Percentiles rank a stretch among this genome's conserved stretches.
These are phyloP conservation scores for Fusarium compactum DNA, from an alignment of 2,329 filamentous ascomycete genomes.

Conservation along the genomic window DNA sequence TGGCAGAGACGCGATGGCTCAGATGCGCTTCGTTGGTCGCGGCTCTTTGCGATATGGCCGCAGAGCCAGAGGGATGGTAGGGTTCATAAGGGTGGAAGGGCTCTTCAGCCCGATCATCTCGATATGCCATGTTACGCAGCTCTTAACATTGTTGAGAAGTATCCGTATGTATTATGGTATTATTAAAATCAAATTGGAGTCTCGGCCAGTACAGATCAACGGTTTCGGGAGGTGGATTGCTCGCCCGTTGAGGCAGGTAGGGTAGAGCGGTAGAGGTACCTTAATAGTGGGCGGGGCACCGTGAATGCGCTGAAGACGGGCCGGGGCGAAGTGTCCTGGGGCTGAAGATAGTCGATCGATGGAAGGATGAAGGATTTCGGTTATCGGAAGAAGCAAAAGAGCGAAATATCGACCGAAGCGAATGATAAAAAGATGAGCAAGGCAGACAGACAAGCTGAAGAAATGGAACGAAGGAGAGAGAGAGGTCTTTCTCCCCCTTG, in stretches of 20 bases:
- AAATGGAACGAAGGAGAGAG: slow-evolving; percentile 26
- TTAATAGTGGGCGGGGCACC: slow-evolving; percentile 28
- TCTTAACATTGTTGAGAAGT: slow-evolving; percentile 41
- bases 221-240: slow-evolving; percentile 14
- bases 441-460: not conserved
- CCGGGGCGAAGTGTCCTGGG: not conserved
- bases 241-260: slow-evolving; percentile 13
- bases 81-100: slow-evolving; percentile 41
- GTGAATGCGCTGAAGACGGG: slow-evolving; percentile 9
- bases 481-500: slow-evolving; percentile 11
- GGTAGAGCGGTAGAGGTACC: slow-evolving; percentile 12
- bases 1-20: slow-evolving; percentile 51
- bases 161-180: not conserved
- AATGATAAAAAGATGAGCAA: slow-evolving; percentile 2
- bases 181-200: not conserved
- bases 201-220: not conserved
- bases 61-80: slow-evolving; percentile 27
- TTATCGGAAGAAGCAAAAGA: slow-evolving; percentile 21
- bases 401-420: slow-evolving; percentile 11
- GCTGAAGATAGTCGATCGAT: slow-evolving; percentile 1
- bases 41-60: slow-evolving; percentile 14
- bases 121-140: slow-evolving; percentile 47
- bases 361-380: slow-evolving; percentile 14
- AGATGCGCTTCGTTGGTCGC: slow-evolving; percentile 39
- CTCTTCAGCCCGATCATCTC: slow-evolving; percentile 49